Percentiles rank a stretch among this genome's conserved stretches.
These are phyloP conservation scores for Eimeria mitis DNA, from an alignment of 169 alveolate genomes.

Conservation along the genomic window DNA sequence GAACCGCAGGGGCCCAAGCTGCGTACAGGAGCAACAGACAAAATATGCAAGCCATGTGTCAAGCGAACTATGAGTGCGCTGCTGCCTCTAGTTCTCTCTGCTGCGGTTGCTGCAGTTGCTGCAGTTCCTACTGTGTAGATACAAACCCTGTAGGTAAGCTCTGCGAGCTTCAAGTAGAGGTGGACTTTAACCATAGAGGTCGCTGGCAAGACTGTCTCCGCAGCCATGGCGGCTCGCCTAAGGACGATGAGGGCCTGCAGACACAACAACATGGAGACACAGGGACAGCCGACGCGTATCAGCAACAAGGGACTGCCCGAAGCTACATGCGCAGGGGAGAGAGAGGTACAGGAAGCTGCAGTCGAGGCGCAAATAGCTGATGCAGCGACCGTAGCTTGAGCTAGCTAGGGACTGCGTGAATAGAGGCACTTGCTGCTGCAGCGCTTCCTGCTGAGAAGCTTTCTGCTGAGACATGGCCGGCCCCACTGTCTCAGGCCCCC, in stretches of 20 bases:
- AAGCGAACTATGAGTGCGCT: not conserved
- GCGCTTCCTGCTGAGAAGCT: no score
- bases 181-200: conserved; percentile 92
- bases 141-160: conserved; percentile 85
- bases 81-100: not conserved
- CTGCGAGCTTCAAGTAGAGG: conserved; percentile 89
- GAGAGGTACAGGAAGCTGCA: not conserved
- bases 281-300: not conserved
- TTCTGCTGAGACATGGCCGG: no score
- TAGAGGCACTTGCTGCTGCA: no score
- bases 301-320: not conserved
- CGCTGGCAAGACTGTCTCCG: conserved; percentile 91
- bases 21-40: not conserved
- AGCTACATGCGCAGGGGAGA: not conserved
- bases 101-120: not conserved
- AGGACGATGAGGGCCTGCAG: conserved; percentile 85
- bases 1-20: no score
- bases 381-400: no score
- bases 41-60: not conserved
- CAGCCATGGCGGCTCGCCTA: conserved; percentile 89
- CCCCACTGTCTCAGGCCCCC: not conserved
- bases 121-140: not conserved
- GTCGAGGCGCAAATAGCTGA: not conserved
- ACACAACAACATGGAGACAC: not conserved
- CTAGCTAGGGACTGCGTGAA: not conserved